Evolutionary conservation across 768 basidiomycete species (phyloP), one percentile per base, ranked within the genome.

Genomic region (Pisolithus sp.): DNA sequence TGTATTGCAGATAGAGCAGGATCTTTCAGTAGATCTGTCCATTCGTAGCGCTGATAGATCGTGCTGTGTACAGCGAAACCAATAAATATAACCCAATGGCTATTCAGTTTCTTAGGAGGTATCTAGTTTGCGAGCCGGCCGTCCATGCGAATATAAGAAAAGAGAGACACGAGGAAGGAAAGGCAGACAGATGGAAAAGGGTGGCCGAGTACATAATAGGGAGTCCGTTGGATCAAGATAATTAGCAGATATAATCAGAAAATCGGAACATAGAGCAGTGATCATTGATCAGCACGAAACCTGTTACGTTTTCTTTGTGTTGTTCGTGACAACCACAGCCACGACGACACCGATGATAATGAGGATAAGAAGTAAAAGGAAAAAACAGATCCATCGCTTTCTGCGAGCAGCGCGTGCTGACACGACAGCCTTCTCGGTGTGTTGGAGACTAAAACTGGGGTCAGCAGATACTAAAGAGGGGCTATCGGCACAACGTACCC

Each of bases 311-410:
- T 76, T 75, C 48, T 69, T 65, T 42, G 63, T 71, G 57, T 76
- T 72, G 46, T 76, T 73, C 41, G 70, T 76, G 20, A 80, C 69
- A 24, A 85, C 76, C 30, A 83, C 74, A 5, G 78, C 83, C 24
- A 79, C 72, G 28, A 89, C 73, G 48, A 87, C 75, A 42, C 78
- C 84, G 42, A 82, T 73, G 45, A 89, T 78, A 56, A 84, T 79
- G 53, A 86, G 73, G 49, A 93, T 62, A 52, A 90, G 62, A 51
- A 93, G 62, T 51, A 70, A 63, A 54, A 92, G 81, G 70, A 82
- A 65, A 77, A 95, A 95, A 73, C 94, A 97, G 66, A 95, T 94
- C 93, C 93, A 96, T 62, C 93, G 84, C 79, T 95, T 97, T 71
- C 86, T 91, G 54, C 95, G 84, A 20, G 95, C 95, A 30, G 86